Base-by-base conservation (phyloP, 1,139 yeast genomes). In the Yamadazyma spencermartinsiae region DNA sequence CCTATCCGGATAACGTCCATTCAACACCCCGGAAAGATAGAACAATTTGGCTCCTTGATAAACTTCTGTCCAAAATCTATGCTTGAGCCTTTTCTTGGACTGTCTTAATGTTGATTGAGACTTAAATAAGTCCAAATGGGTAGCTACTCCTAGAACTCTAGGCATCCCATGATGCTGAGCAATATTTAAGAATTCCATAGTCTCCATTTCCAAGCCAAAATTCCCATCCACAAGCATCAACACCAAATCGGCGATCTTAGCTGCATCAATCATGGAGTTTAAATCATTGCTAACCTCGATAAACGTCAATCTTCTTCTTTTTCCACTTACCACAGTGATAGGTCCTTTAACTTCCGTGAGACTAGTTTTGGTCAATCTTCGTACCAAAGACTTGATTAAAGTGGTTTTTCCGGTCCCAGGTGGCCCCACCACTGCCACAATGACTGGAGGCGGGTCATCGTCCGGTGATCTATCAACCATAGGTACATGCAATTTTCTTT, bases 131-230 rank as follows among this genome's bases (percentile, higher is more conserved):
- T 94, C 99, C 56, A 94, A 75, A 68, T 94, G 99, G 0, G 98
- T 92, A 8, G 96, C 86, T 14, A 94, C 88, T 47, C 98, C 98
- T 38, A 94, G 73, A 19, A 94, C 95, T 56, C 97, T 79, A 33
- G 99, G 98, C 90, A 94, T 92, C 61, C 98, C 99, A 59, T 94
- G 98, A 55, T 94, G 97, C 52, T 94, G 96, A 4, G 96, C 94
- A 49, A 94, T 79, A 57, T 94, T 94, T 48, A 94, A 74, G 58
- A 94, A 94, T 63, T 94, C 99, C 98, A 94, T 94, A 12, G 98
- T 94, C 63, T 94, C 99, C 99, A 94, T 94, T 67, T 94, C 99
- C 46, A 94, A 81, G 4, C 99, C 99, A 60, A 88, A 94, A 61
- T 94, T 94, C 45, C 98, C 98, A 66, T 94, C 99, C 46, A 94